Conservation (phyloP, 176 grass and related monocot species). For the Hyparrhenia diplandra region DNA sequence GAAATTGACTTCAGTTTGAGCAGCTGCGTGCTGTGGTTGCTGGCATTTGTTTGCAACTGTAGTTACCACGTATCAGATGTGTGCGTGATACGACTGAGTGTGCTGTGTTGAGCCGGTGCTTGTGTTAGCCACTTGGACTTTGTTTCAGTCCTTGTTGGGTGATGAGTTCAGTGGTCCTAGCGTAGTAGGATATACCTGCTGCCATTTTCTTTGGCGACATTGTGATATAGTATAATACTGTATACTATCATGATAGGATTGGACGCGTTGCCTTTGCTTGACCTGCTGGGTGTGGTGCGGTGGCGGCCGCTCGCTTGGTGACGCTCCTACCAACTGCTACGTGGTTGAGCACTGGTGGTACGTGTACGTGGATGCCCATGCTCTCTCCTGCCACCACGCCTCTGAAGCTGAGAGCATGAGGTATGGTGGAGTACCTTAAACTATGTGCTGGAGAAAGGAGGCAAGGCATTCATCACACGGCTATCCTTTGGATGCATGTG, state of each 20-base stretch:
- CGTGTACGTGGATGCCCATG: background rate
- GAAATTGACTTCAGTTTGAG: background rate
- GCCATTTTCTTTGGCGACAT: background rate
- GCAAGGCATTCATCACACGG: background rate
- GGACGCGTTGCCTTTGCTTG: slow-evolving; percentile 23
- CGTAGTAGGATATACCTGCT: background rate
- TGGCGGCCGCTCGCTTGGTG: background rate
- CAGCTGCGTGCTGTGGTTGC: background rate
- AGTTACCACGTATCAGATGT: background rate
- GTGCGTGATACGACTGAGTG: background rate
- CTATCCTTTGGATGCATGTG: background rate
- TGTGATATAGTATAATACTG: no score
- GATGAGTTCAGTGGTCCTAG: background rate
- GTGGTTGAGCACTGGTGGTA: background rate
- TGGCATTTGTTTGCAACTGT: background rate
- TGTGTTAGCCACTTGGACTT: background rate
- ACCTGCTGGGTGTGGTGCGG: background rate
- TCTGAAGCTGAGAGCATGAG: background rate
- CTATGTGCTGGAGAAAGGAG: background rate
- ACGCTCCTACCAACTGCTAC: background rate
- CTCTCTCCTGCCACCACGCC: background rate
- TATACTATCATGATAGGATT: background rate
- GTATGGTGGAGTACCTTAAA: no score
- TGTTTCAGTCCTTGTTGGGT: background rate
- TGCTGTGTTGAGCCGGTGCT: background rate